Evolutionary conservation across 2,329 filamentous ascomycete genomes (phyloP), one percentile per base, ranked within the genome.

Genomic region (Penicillium sp.): DNA sequence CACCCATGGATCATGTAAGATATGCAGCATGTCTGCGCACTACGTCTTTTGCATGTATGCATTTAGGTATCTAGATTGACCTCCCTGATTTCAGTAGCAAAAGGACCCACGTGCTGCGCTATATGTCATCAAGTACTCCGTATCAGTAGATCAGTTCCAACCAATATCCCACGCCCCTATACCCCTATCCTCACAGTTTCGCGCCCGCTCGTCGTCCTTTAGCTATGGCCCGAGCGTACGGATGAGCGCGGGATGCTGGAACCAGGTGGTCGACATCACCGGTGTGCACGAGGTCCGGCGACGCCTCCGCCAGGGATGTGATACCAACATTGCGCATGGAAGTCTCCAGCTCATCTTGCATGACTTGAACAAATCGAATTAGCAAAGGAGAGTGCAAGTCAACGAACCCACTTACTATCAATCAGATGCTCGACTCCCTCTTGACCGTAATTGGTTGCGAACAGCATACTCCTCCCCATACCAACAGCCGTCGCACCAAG

Each of bases 401-500:
- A 27, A 16, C 22, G n/a, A 24, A 42, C 22, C 27, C 21, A 76
- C 81, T 73, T 73, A 84, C 83, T 82, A 55, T 81, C 78, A 50
- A 82, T 78, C 54, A 82, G 70, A 67, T 82, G 78, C 61, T 82
- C 79, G 16, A 82, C 78, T 2, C 81, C 81, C 52, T 79, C 79
- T 61, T 82, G 79, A 5, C 82, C 81, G 55, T 83, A 83, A 4
- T 79, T 78, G 24, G 81, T 70, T 2, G 80, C 79, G 59, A 81
- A 84, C 6, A 84, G 67, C 55, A 79, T 80, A 14, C 80, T 81
- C 13, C 82, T 69, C 0, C 81, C 82, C 47, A 84, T 75, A 0
- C 81, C 80, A 3, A 83, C 82, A 10, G 81, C 80, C 0, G 77
- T 81, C 4, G 80, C 81, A 0, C 82, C 82, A 0, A 84, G 68